Evolutionary conservation across 306 rosid species (phyloP).

Genomic region (Phaseolus lunatus): DNA sequence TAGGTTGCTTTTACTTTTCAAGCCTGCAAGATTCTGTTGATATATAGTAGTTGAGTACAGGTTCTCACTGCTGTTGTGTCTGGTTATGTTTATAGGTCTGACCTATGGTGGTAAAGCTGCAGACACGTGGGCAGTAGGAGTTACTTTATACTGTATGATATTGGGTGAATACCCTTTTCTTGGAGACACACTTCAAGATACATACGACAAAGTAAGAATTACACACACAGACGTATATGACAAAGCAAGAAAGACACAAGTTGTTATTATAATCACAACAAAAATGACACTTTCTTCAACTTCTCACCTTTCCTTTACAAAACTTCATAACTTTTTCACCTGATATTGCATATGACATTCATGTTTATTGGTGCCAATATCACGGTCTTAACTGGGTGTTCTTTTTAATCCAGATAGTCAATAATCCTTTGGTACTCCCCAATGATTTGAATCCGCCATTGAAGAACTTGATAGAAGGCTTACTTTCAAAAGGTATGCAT

Average conservation of each 20-base stretch:
- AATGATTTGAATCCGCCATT: slow-evolving; percentile 70
- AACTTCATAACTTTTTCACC: background rate
- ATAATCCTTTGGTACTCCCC: slow-evolving; percentile 76
- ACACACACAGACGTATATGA: slow-evolving; percentile 51
- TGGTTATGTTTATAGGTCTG: slow-evolving; percentile 59
- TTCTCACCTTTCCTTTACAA: background rate
- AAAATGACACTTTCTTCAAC: background rate
- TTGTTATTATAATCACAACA: slow-evolving; percentile 11
- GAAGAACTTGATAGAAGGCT: slow-evolving; percentile 79
- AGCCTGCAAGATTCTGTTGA: slow-evolving; percentile 30
- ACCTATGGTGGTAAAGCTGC: slow-evolving; percentile 87
- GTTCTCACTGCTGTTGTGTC: slow-evolving; percentile 31
- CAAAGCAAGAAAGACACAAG: slow-evolving; percentile 57
- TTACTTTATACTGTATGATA: slow-evolving; percentile 92
- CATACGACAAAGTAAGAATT: slow-evolving; percentile 82
- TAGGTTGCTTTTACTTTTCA: slow-evolving; percentile 60
- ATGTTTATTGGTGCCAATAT: slow-evolving; percentile 14
- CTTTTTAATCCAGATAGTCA: slow-evolving; percentile 76
- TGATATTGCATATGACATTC: slow-evolving; percentile 1
- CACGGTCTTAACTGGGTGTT: background rate
- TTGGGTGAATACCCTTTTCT: slow-evolving; percentile 92
- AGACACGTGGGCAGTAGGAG: slow-evolving; percentile 98
- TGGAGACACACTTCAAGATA: slow-evolving; percentile 97
- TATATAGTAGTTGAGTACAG: background rate
- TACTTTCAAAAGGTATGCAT: slow-evolving; percentile 82